Base-by-base conservation (phyloP, 2,329 filamentous ascomycete genomes). In the Fusarium humuli region DNA sequence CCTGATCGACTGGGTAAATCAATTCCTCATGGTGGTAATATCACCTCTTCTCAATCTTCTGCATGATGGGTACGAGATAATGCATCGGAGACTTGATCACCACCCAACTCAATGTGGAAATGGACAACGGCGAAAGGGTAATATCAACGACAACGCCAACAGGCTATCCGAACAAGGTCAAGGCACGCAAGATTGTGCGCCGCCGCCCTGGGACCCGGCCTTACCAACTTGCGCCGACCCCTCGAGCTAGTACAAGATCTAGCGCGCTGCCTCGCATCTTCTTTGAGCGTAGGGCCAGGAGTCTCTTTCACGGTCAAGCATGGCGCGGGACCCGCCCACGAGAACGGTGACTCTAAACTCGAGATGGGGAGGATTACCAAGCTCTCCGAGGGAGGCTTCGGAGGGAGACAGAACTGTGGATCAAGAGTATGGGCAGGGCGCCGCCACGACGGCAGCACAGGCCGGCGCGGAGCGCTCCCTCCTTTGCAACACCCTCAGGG, bases 361-460 rank as follows among this genome's bases (percentile, higher is more conserved):
- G 50, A 47, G 47, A 56, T 44, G 48, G 58, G 52, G 55, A 48
- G 42, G 54, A 49, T 50, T 53, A 57, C 52, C 41, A 61, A 68
- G 70, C 57, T 30, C 64, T 56, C 69, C 56, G 52, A 73, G 70
- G 70, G 71, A 73, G 60, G 53, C 57, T 62, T 65, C 61, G 46
- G 68, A 73, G 70, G 70, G 72, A 65, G 55, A 70, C 59, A 71
- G 52, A 70, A 54, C 47, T 65, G 64, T 73, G 61, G 67, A 48
- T 62, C 64, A 54, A 59, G 61, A 63, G 59, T 67, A 56, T 76
- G 71, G 66, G 56, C 67, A 73, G 46, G 69, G 73, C 73, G 74
- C 71, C 74, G 67, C 73, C 73, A 75, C 72, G 73, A 74, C 73
- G 71, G 69, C 71, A 76, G 69, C 70, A 75, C 53, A 73, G 66